phyloP scores from a whole-genome alignment of 257 asterid species.

The Voacanga thouarsii region DNA sequence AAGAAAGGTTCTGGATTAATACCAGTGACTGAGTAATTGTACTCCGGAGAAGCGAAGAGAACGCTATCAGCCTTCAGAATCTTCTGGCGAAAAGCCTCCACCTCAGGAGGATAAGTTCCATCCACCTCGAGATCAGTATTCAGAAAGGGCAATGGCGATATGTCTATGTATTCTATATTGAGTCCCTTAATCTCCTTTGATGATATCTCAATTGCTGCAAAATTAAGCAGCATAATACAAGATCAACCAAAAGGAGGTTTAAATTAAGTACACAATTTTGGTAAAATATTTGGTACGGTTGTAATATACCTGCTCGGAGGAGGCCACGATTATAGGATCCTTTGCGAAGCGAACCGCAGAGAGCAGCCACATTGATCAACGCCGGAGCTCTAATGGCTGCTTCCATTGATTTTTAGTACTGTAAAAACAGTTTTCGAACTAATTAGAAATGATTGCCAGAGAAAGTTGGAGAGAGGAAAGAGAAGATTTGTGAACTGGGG shows the following conservation, averaged over 20 bases:
- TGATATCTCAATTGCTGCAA: constrained; percentile 59
- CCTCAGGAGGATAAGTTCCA: constrained; percentile 68
- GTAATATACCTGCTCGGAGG: constrained; percentile 24
- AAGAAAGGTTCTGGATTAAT: background rate
- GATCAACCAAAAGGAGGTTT: background rate
- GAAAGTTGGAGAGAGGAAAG: too few relatives aligned
- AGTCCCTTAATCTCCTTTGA: constrained; percentile 54
- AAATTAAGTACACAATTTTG: background rate
- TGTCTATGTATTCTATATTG: constrained; percentile 70
- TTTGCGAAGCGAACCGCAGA: constrained; percentile 48
- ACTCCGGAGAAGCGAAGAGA: constrained; percentile 89
- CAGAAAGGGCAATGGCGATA: constrained; percentile 60
- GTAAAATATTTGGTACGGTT: background rate
- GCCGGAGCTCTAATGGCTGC: constrained; percentile 13
- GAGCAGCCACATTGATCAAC: constrained; percentile 28
- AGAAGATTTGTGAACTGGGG: too few relatives aligned
- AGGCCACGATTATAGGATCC: constrained; percentile 38
- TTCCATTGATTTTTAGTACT: background rate
- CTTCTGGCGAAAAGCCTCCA: constrained; percentile 79
- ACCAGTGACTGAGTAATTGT: constrained; percentile 83
- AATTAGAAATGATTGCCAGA: too few relatives aligned
- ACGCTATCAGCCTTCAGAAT: constrained; percentile 67
- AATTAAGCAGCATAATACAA: background rate
- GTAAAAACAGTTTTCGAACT: too few relatives aligned
- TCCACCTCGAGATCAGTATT: constrained; percentile 80